A percentile compares a stretch with the other conserved stretches of the same genome.
Evolutionary conservation across 495 filamentous ascomycete species (phyloP).

Genomic region (Penicillium manginii): DNA sequence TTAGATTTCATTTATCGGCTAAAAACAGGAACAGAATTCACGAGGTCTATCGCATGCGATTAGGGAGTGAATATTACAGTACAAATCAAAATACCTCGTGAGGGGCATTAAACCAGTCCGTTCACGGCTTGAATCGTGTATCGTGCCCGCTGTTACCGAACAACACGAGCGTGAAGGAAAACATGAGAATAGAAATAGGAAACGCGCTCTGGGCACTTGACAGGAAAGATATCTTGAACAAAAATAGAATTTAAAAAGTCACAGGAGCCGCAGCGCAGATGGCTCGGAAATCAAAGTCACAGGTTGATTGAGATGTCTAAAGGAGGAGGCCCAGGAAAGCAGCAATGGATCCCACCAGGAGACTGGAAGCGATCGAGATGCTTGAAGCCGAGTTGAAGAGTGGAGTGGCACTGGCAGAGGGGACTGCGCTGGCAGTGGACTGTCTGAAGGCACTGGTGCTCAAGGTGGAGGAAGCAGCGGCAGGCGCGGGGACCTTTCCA

Average conservation of each 20-base stretch:
- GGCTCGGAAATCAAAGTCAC: background rate
- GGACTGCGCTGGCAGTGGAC: constrained; percentile 14
- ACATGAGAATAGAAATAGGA: constrained; percentile 7
- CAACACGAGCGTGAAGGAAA: constrained; percentile 3
- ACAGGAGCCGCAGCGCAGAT: background rate
- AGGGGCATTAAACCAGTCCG: constrained; percentile 11
- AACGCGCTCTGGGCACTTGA: constrained; percentile 3
- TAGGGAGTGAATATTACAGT: constrained; percentile 22
- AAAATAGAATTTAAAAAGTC: background rate
- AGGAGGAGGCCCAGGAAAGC: constrained; percentile 24
- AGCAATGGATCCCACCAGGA: constrained; percentile 23
- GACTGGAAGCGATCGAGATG: constrained; percentile 20
- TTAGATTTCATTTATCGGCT: background rate
- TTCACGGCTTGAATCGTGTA: constrained; percentile 10
- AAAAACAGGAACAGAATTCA: background rate
- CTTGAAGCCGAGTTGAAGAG: constrained; percentile 26
- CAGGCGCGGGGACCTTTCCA: constrained; percentile 25
- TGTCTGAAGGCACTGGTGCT: constrained; percentile 10
- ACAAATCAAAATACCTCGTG: constrained; percentile 18
- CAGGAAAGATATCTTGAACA: constrained; percentile 1
- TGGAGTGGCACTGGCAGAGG: constrained; percentile 17
- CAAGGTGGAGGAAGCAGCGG: constrained; percentile 17
- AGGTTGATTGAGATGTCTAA: constrained; percentile 12
- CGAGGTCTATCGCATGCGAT: constrained; percentile 16
- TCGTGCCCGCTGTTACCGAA: background rate